These are phyloP conservation scores for Hyphodiscus sp. DNA, from an alignment of 2,329 filamentous ascomycete genomes.

Conservation along the genomic window DNA sequence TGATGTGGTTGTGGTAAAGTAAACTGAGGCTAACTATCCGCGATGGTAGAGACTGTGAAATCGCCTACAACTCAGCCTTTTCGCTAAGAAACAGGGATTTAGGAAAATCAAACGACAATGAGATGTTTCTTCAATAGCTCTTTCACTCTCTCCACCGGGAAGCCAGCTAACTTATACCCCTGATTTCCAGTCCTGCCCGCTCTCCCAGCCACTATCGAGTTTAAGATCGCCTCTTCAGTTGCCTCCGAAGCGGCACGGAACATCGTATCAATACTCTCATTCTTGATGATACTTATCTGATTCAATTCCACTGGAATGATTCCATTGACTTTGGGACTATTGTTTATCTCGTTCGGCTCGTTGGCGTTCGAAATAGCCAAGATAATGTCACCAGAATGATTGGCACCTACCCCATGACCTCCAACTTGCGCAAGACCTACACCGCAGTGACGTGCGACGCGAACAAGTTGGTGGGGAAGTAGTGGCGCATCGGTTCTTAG, in stretches of 20 bases:
- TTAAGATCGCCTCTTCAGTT: constrained; percentile 60
- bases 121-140: constrained; percentile 16
- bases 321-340: constrained; percentile 23
- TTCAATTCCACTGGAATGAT: constrained; percentile 34
- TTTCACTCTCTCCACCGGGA: constrained; percentile 36
- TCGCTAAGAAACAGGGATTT: background rate
- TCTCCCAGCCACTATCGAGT: constrained; percentile 52
- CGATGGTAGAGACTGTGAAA: background rate
- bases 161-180: constrained; percentile 42
- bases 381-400: constrained; percentile 60
- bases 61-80: too few relatives aligned
- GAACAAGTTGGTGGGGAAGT: constrained; percentile 48
- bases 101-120: constrained; percentile 13
- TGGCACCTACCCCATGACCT: constrained; percentile 46
- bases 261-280: constrained; percentile 52
- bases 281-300: constrained; percentile 44
- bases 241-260: constrained; percentile 57
- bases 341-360: constrained; percentile 17
- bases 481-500: constrained; percentile 49
- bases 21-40: background rate
- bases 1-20: background rate
- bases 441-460: constrained; percentile 54
- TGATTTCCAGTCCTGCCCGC: constrained; percentile 50
- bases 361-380: constrained; percentile 58
- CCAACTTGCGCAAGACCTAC: constrained; percentile 54